A percentile compares a stretch with the other conserved stretches of the same genome.
These are phyloP conservation scores for Fusarium sp. DNA, from an alignment of 2,329 filamentous ascomycete species.

Conservation along the genomic window DNA sequence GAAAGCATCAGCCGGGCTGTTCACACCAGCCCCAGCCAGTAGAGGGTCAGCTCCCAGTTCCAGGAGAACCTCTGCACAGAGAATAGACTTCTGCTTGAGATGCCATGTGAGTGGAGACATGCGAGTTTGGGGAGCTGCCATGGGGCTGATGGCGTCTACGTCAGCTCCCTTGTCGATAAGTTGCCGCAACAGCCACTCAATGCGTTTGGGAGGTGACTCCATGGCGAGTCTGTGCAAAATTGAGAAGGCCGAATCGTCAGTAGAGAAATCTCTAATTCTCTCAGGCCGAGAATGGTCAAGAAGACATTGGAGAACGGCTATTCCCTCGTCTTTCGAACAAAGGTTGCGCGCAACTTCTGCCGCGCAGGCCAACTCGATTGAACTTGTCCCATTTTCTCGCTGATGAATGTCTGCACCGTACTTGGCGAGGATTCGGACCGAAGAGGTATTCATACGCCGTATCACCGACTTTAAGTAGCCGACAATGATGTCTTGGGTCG, in stretches of 20 bases:
- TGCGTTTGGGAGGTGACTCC: background rate
- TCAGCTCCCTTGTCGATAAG: background rate
- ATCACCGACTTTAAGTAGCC: background rate
- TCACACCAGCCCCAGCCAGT: background rate
- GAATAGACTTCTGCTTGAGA: background rate
- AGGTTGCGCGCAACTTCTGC: background rate
- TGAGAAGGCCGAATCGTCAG: no score
- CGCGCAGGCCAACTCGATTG: background rate
- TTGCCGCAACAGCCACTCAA: background rate
- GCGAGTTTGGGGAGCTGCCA: background rate
- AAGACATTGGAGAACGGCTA: background rate
- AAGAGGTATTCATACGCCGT: fast-evolving
- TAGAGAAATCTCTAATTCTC: background rate
- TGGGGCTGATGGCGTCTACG: background rate
- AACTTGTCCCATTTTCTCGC: background rate
- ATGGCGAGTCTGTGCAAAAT: background rate
- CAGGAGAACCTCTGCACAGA: background rate
- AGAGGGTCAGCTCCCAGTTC: background rate
- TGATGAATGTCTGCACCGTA: background rate
- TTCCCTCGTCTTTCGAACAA: background rate
- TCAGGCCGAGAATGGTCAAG: background rate
- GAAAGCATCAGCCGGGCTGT: background rate
- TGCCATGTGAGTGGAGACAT: background rate
- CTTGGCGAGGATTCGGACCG: background rate
- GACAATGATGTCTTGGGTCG: background rate